Conservation (phyloP, 2,329 filamentous ascomycete species). For the Allantophomopsis lycopodina region DNA sequence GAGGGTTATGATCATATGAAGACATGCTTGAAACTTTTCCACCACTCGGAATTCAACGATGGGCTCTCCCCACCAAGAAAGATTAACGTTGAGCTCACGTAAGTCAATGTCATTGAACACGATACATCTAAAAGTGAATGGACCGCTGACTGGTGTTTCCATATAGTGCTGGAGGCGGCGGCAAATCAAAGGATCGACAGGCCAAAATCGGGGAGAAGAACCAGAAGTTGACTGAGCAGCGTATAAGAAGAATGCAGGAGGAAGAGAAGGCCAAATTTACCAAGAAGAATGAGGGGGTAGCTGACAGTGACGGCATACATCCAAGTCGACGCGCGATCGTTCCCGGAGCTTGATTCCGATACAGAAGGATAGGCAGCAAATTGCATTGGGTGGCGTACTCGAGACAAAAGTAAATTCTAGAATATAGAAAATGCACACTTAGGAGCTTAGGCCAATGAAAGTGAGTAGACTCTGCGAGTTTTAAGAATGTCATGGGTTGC, state of each 20-base stretch:
- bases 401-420: too few relatives aligned
- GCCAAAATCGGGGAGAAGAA: conserved; percentile 80
- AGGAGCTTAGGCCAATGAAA: too few relatives aligned
- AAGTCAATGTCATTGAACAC: conserved; percentile 20
- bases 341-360: background rate
- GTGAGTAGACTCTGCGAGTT: too few relatives aligned
- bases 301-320: conserved; percentile 2
- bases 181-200: conserved; percentile 57
- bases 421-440: too few relatives aligned
- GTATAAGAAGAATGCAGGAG: conserved; percentile 22
- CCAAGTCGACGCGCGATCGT: conserved; percentile 3
- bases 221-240: conserved; percentile 62
- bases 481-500: too few relatives aligned
- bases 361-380: too few relatives aligned
- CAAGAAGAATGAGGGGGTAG: conserved; percentile 11
- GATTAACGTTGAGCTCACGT: conserved; percentile 91
- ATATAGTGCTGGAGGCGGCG: conserved; percentile 67
- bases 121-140: too few relatives aligned
- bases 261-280: conserved; percentile 15
- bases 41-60: conserved; percentile 66
- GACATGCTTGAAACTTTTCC: conserved; percentile 80
- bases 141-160: background rate
- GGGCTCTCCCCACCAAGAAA: conserved; percentile 42
- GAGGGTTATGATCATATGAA: conserved; percentile 79
- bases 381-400: too few relatives aligned